Base-by-base conservation (phyloP, 192 early-diverging fungal species). In the Phlyctochytrium planicorne region DNA sequence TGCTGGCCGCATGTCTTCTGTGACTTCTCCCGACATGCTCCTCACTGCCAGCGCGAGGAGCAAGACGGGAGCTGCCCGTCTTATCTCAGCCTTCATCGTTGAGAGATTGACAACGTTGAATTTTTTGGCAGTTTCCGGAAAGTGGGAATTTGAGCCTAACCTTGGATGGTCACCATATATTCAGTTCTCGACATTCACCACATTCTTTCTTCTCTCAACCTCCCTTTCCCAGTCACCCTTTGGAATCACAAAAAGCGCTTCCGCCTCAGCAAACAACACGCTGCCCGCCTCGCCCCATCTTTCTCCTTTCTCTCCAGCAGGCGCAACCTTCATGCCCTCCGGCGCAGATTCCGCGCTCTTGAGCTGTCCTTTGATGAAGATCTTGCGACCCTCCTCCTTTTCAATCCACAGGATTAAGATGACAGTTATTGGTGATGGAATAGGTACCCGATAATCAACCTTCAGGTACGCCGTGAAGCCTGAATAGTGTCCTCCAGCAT, bases 381-480 rank as follows among this genome's bases (percentile, higher is more conserved):
- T 60, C 52, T 69, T 69, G n/a, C 60, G 34, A 12, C 68, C 68
- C 31, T 69, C 68, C 12, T 23, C 30, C 30, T 34, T 61, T 4
- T 69, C 68, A 30, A 69, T 53, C 68, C 68, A 69, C 25, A 61
- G 24, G 17, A 69, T 56, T 30, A 69, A 62, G 24, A 56, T 60
- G n/a, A 69, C 60, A 12, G 30, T 53, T 3, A n/a, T 14, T 3
- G 23, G 37, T 3, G 68, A 59, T 2, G 36, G 60, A 40, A 69
- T 62, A 12, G 68, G 68, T 2, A 14, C 6, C 4, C 71, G 57
- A 31, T 73, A 73, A 53, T 73, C 67, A 30, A 73, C 60, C 3
- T 23, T 29, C 33, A 73, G 53, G 61, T 68, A 62, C 2, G 71
- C 71, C 0, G 71, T 73, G 50, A 73, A 67, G 16, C 71, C 71